Percentiles rank a stretch among this genome's conserved stretches.
These are phyloP conservation scores for Colletotrichum eleusines DNA, from an alignment of 2,329 filamentous ascomycete genomes.

Conservation along the genomic window DNA sequence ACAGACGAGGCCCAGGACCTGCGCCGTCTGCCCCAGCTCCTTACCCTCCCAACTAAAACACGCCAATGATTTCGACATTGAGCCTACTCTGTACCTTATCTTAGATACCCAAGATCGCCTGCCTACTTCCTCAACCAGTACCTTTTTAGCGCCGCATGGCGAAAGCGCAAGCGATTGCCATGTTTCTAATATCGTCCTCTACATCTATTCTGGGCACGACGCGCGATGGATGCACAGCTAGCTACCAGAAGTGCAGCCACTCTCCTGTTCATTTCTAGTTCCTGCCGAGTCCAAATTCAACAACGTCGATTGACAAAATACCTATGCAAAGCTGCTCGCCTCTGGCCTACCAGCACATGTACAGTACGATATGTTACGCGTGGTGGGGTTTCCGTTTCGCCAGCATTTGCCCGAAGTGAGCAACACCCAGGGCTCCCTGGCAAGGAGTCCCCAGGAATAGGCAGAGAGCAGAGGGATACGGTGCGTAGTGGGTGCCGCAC, in stretches of 20 bases:
- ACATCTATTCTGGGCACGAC: conserved; percentile 39
- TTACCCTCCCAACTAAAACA: conserved; percentile 22
- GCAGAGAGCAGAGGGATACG: neutral
- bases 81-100: conserved; percentile 5
- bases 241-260: conserved; percentile 19
- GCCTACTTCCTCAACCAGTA: neutral
- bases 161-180: conserved; percentile 6
- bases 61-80: conserved; percentile 27
- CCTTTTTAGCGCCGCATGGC: neutral
- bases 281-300: neutral
- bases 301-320: neutral
- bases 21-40: conserved; percentile 19
- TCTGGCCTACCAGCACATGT: neutral
- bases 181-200: conserved; percentile 11
- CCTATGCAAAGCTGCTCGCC: neutral
- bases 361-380: neutral
- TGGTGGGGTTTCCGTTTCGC: conserved; percentile 8
- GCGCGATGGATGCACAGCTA: conserved; percentile 9
- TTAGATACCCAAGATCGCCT: neutral
- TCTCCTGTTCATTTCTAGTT: neutral
- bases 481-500: neutral
- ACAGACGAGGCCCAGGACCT: conserved; percentile 34
- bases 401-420: conserved; percentile 1
- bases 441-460: neutral
- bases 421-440: neutral